A percentile compares a stretch with the other conserved stretches of the same genome.
phyloP scores from a whole-genome alignment of 2,329 filamentous ascomycete species.

The Helicocarpus griseus region DNA sequence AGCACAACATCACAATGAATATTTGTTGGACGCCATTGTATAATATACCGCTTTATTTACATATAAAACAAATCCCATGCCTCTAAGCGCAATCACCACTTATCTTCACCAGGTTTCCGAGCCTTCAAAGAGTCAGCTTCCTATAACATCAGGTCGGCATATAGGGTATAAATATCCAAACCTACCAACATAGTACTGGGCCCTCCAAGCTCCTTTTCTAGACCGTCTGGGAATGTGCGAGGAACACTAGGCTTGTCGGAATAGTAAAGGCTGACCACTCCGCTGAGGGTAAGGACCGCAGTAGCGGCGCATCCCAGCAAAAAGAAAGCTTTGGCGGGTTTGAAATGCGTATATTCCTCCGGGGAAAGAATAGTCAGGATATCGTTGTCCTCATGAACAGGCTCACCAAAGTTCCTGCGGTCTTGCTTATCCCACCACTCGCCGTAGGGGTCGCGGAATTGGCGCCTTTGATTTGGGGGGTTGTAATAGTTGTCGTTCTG shows the following conservation, averaged over 20 bases:
- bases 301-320: constrained; percentile 61
- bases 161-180: constrained; percentile 12
- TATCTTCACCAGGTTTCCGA: constrained; percentile 25
- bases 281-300: constrained; percentile 54
- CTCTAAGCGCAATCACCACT: neutral
- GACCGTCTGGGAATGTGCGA: constrained; percentile 57
- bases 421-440: constrained; percentile 98
- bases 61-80: constrained; percentile 8
- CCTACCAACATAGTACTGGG: constrained; percentile 56
- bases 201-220: constrained; percentile 68
- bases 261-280: constrained; percentile 58
- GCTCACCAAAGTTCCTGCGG: constrained; percentile 91
- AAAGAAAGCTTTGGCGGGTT: constrained; percentile 57
- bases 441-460: constrained; percentile 83
- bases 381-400: constrained; percentile 94
- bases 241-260: constrained; percentile 63
- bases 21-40: constrained; percentile 20
- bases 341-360: constrained; percentile 79
- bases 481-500: constrained; percentile 41
- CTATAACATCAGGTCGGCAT: neutral
- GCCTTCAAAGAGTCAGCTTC: constrained; percentile 19
- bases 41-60: constrained; percentile 29
- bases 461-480: constrained; percentile 61
- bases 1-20: constrained; percentile 14
- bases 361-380: constrained; percentile 80